Percentiles rank a stretch among this genome's conserved stretches.
Evolutionary conservation across 345 rosid genomes (phyloP).

Genomic region (Kernera saxatilis): DNA sequence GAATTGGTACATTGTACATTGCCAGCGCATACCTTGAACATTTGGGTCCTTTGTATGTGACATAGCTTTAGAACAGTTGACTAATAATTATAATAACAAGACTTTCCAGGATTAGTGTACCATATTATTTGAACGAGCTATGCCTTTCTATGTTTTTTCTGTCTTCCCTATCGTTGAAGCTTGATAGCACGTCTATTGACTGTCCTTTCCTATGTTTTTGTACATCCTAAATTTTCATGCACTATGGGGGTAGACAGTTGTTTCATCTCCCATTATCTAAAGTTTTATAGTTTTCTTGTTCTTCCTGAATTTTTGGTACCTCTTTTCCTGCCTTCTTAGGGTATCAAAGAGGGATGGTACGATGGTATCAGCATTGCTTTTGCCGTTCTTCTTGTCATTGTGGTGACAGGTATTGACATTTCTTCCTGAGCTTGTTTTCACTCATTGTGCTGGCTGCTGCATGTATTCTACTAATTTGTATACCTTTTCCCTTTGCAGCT

Average conservation of each 20-base stretch:
- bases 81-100: neutral
- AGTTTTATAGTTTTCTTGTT: neutral
- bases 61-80: neutral
- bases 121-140: neutral
- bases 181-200: neutral
- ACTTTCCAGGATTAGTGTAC: neutral
- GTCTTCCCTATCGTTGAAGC: neutral
- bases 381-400: constrained; percentile 88
- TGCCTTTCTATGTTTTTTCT: neutral
- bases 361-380: constrained; percentile 97
- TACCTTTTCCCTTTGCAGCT: constrained; percentile 43
- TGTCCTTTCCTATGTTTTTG: neutral
- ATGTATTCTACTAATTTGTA: neutral
- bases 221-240: neutral
- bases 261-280: constrained; percentile 1
- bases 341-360: constrained; percentile 87
- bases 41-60: neutral
- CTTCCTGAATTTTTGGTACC: constrained; percentile 12
- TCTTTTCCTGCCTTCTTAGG: constrained; percentile 39
- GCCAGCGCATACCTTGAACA: neutral
- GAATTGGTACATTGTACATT: neutral
- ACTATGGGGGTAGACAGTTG: neutral
- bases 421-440: neutral
- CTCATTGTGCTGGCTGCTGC: neutral
- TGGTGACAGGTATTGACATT: constrained; percentile 70